These are phyloP conservation scores for Conticribra guillardii DNA, from an alignment of 108 stramenopile species.

Conservation along the genomic window DNA sequence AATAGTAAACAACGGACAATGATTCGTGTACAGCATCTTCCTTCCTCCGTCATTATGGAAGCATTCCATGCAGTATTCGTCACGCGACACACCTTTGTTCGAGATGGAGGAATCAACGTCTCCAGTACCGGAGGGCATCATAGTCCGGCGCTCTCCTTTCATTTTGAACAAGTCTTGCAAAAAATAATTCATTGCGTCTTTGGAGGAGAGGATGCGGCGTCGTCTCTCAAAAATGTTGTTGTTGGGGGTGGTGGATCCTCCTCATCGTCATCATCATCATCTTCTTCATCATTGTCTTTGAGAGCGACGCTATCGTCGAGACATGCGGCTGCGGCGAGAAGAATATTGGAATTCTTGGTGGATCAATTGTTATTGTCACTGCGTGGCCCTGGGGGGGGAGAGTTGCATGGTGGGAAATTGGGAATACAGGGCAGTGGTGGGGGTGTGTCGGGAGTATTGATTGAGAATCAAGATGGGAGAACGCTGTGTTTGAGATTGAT, in stretches of 20 bases:
- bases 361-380: constrained; percentile 73
- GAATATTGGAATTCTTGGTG: constrained; percentile 79
- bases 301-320: constrained; percentile 18
- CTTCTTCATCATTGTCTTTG: neutral
- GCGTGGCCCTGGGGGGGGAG: constrained; percentile 31
- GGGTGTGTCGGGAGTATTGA: constrained; percentile 16
- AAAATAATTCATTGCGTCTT: constrained; percentile 66
- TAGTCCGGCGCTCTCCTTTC: constrained; percentile 79
- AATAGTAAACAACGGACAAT: constrained; percentile 8
- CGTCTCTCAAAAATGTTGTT: neutral
- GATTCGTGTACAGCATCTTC: constrained; percentile 28
- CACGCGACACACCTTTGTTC: constrained; percentile 80
- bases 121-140: constrained; percentile 34
- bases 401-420: constrained; percentile 44
- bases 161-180: constrained; percentile 83
- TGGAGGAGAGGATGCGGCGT: constrained; percentile 36
- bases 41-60: constrained; percentile 51
- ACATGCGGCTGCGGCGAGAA: constrained; percentile 24
- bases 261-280: neutral
- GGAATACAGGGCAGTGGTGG: neutral
- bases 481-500: constrained; percentile 77
- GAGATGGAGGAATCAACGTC: neutral
- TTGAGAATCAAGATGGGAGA: constrained; percentile 60
- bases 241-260: neutral
- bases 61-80: constrained; percentile 84